Conservation (phyloP, 2,329 filamentous ascomycete genomes). For the Pseudogymnoascus sp. region DNA sequence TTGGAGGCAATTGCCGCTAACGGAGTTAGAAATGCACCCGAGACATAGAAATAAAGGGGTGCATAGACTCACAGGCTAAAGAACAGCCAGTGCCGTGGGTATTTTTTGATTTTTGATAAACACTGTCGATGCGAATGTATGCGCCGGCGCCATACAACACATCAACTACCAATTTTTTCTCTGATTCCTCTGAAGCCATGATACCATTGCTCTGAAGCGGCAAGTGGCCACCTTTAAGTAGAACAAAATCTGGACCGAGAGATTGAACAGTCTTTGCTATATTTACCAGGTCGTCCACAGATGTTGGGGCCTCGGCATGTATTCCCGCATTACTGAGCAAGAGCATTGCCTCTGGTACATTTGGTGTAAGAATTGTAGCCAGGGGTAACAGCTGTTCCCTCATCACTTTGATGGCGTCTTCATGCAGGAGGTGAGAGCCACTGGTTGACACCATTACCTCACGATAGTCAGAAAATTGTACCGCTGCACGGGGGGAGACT, state of each 20-base stretch:
- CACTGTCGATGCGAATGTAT: constrained; percentile 57
- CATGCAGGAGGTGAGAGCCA: constrained; percentile 61
- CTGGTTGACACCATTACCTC: constrained; percentile 89
- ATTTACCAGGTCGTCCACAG: constrained; percentile 57
- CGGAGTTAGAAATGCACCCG: constrained; percentile 8
- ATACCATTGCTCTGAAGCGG: constrained; percentile 60
- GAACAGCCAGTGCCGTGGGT: constrained; percentile 96
- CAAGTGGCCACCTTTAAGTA: constrained; percentile 87
- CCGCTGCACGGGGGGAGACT: not conserved
- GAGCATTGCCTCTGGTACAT: constrained; percentile 65
- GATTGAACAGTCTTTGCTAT: constrained; percentile 59
- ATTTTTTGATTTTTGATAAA: constrained; percentile 65
- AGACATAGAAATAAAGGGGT: not conserved
- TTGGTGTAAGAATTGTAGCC: constrained; percentile 66
- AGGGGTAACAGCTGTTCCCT: constrained; percentile 53
- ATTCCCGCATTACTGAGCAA: constrained; percentile 49
- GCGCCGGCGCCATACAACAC: constrained; percentile 59
- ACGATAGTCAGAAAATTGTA: constrained; percentile 10
- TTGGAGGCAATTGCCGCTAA: constrained; percentile 67
- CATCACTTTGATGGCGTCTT: constrained; percentile 55
- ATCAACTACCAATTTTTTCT: constrained; percentile 65
- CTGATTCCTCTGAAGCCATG: constrained; percentile 48
- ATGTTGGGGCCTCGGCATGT: constrained; percentile 38
- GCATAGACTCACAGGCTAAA: constrained; percentile 61
- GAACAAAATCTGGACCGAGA: constrained; percentile 69